Base-by-base conservation (phyloP, 768 basidiomycete genomes). In the Suillus tomentosus region DNA sequence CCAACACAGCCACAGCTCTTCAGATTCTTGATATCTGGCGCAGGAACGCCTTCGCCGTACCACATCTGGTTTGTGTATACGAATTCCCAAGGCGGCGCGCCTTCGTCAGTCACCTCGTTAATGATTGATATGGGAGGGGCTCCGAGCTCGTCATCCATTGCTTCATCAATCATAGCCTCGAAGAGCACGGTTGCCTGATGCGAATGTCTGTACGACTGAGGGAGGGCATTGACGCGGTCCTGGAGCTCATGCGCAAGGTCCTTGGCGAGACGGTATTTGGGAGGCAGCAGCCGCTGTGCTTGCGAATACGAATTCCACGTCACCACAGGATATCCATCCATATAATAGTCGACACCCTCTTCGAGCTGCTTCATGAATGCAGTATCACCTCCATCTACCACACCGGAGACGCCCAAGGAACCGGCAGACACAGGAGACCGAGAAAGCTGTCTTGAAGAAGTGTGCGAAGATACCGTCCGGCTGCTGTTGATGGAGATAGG, bases 11-110 rank as follows among this genome's bases (percentile, higher is more conserved):
- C 83, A 68, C 95, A 97, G 3, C 93, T 85, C 34, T 81, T 70
- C 53, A 94, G 75, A 31, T 79, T 79, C 40, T 78, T 75, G 22
- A 84, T 70, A 66, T 91, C 87, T 1, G 92, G 89, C 13, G 81
- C 82, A 0, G 88, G 87, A 3, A 95, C 89, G 5, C 80, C 85
- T 14, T 87, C 81, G 2, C 84, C 85, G 64, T 88, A 87, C 82
- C 91, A 90, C 80, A 95, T 86, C 60, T 85, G 77, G 73, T 96
- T 95, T 13, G 91, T 87, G 73, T 96, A 96, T 65, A 88, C 80
- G 69, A 95, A 97, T 69, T 96, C 94, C 85, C 91, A 94, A 31
- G 84, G 84, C 0, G 95, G 94, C 24, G 88, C 84, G 11, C 85
- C 80, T 65, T 90, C 89, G 10, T 80, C 72, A 65, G 92, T 92